Conservation (phyloP, 768 basidiomycete genomes). For the Infundibulicybe gibba region DNA sequence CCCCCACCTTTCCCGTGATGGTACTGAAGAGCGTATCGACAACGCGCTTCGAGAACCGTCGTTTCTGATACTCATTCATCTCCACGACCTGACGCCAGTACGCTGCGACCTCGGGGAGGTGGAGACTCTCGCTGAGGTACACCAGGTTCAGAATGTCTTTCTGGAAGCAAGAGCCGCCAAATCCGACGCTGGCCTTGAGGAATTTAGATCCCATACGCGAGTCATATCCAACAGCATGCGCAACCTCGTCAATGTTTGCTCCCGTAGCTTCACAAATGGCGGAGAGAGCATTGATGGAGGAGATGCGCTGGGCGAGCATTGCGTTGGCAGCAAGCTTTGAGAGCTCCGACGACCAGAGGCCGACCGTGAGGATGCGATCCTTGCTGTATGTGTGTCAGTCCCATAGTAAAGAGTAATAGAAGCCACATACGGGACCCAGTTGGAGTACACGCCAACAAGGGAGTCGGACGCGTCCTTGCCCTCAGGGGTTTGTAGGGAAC, state of each 20-base stretch:
- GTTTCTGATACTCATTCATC: slow-evolving; percentile 99
- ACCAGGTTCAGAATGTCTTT: slow-evolving; percentile 99
- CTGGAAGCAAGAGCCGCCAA: slow-evolving; percentile 99
- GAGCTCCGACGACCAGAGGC: slow-evolving; percentile 97
- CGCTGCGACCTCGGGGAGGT: slow-evolving; percentile 93
- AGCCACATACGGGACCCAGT: slow-evolving; percentile 88
- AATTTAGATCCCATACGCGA: slow-evolving; percentile 93
- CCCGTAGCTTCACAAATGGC: slow-evolving; percentile 99
- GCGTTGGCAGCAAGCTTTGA: slow-evolving; percentile 99
- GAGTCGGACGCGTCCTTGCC: slow-evolving; percentile 79
- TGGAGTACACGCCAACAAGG: slow-evolving; percentile 80
- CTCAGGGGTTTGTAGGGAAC: slow-evolving; percentile 86
- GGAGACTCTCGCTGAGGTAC: slow-evolving; percentile 91
- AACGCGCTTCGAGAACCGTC: slow-evolving; percentile 91
- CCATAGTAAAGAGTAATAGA: slow-evolving; percentile 1
- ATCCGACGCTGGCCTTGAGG: slow-evolving; percentile 92
- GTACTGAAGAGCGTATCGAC: slow-evolving; percentile 99
- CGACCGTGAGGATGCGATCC: slow-evolving; percentile 86
- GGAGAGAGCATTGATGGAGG: slow-evolving; percentile 95
- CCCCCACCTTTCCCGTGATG: slow-evolving; percentile 85
- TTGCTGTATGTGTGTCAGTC: slow-evolving; percentile 31
- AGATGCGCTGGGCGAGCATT: slow-evolving; percentile 99
- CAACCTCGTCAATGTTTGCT: slow-evolving; percentile 97
- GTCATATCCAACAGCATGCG: slow-evolving; percentile 91
- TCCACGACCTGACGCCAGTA: slow-evolving; percentile 98